Evolutionary conservation across 2,329 filamentous ascomycete species (phyloP), one percentile per base, ranked within the genome.

Genomic region (Juglanconis juglandina): DNA sequence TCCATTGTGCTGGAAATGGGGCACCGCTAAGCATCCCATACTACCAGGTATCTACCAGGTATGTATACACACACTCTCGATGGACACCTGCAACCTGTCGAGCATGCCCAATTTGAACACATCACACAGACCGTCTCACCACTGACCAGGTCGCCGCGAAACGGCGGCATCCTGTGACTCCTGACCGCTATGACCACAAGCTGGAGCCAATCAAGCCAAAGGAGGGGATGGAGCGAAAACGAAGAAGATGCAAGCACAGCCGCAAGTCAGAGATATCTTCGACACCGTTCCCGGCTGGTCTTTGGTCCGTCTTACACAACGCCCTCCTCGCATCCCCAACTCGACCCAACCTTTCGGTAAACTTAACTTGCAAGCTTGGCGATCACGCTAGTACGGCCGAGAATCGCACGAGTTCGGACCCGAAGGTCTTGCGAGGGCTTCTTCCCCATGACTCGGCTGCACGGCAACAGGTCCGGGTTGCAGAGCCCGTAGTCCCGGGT

Each of bases 281-380:
- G 24, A 24, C 24, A 24, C 24, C 24, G 24, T 24, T 2, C 24
- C 24, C 54, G 54, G 54, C 54, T 24, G 34, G 49, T 49, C 54
- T 51, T 57, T 57, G 54, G 47, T 51, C 54, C 54, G 54, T 57
- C 54, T 57, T 50, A 57, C 46, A 44, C 5, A 9, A 8, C 7
- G 34, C 3, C 17, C 17, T 32, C 51, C 24, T n/a, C 5, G 24
- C 8, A 13, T 49, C 14, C 42, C 13, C 42, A 46, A 14, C 3
- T 17, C 44, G 14, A 4, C 17, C n/a, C 17, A 24, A 9, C 37
- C 37, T 2, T 24, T 24, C 24, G 24, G 24, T 24, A 24, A 24
- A 24, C 24, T 24, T 24, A 24, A 24, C 24, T 24, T 24, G 24
- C 2, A 24, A 24, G 2, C 24, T 24, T 24, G 24, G 24, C 24